Conservation (phyloP, 345 rosid species). For the Hypericum perforatum region DNA sequence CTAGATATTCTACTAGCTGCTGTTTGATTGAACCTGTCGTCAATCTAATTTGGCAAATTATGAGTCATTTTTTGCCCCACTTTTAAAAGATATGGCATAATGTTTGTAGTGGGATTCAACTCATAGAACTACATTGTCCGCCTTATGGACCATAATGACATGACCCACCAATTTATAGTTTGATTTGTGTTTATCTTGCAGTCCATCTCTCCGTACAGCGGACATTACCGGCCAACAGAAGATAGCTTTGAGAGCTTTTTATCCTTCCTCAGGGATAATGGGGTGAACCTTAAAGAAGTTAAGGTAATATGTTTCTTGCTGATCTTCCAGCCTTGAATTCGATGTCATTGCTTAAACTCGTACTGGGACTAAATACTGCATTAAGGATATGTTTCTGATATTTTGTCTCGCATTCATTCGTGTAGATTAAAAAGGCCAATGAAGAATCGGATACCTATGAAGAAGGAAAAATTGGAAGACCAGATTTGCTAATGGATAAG, state of each 20-base stretch:
- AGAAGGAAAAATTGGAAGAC: conserved; percentile 17
- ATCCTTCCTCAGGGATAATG: conserved; percentile 53
- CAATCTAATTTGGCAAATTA: too few species aligned
- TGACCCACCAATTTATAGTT: neutral
- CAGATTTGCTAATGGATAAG: neutral
- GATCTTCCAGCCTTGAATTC: too few species aligned
- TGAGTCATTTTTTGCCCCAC: too few species aligned
- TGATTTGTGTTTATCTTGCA: conserved; percentile 17
- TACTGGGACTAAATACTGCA: too few species aligned
- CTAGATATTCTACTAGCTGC: too few species aligned
- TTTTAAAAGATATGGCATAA: too few species aligned
- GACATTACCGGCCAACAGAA: conserved; percentile 82
- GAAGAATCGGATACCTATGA: conserved; percentile 60
- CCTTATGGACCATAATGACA: neutral
- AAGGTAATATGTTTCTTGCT: conserved; percentile 34
- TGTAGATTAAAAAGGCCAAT: conserved; percentile 21
- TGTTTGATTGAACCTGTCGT: too few species aligned
- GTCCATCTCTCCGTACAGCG: conserved; percentile 85
- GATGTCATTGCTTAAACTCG: too few species aligned
- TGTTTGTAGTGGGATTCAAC: too few species aligned
- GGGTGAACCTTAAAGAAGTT: conserved; percentile 54
- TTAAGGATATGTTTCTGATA: neutral
- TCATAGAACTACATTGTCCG: too few species aligned
- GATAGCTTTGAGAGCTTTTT: conserved; percentile 52
- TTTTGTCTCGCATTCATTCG: neutral